Conservation (phyloP, 352 stramenopile genomes). For the Pythium sukuiense region DNA sequence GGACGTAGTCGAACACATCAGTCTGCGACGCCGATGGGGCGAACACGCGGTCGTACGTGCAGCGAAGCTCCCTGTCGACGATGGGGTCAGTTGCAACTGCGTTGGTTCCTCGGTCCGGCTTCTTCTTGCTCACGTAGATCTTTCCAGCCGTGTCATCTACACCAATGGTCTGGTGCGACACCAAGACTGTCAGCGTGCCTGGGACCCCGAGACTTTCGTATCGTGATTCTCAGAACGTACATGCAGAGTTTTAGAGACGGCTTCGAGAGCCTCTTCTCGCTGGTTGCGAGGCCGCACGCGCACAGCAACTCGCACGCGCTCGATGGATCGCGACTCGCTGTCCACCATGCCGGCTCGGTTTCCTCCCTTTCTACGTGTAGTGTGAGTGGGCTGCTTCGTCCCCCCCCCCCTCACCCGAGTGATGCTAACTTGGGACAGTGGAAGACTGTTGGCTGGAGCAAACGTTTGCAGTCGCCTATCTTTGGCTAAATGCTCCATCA, state of each 20-base stretch:
- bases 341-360: slow-evolving; percentile 12
- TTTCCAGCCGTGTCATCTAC: slow-evolving; percentile 36
- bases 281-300: slow-evolving; percentile 77
- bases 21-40: slow-evolving; percentile 50
- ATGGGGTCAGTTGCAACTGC: not conserved
- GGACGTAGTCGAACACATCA: slow-evolving; percentile 75
- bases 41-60: slow-evolving; percentile 79
- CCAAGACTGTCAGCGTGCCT: slow-evolving; percentile 1
- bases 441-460: not conserved
- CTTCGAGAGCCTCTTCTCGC: slow-evolving; percentile 46
- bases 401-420: too few species aligned
- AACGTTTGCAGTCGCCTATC: not conserved
- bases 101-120: slow-evolving; percentile 25
- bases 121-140: slow-evolving; percentile 54
- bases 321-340: slow-evolving; percentile 18
- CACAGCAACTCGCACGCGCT: slow-evolving; percentile 77
- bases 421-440: not conserved
- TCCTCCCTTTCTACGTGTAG: not conserved
- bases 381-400: too few species aligned
- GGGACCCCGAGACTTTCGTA: not conserved
- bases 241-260: slow-evolving; percentile 11
- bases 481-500: not conserved
- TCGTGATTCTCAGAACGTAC: slow-evolving; percentile 20
- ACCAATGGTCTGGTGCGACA: slow-evolving; percentile 30
- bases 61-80: slow-evolving; percentile 52